phyloP scores from a whole-genome alignment of 2,329 filamentous ascomycete genomes.

The Sordariomycetes sp. region DNA sequence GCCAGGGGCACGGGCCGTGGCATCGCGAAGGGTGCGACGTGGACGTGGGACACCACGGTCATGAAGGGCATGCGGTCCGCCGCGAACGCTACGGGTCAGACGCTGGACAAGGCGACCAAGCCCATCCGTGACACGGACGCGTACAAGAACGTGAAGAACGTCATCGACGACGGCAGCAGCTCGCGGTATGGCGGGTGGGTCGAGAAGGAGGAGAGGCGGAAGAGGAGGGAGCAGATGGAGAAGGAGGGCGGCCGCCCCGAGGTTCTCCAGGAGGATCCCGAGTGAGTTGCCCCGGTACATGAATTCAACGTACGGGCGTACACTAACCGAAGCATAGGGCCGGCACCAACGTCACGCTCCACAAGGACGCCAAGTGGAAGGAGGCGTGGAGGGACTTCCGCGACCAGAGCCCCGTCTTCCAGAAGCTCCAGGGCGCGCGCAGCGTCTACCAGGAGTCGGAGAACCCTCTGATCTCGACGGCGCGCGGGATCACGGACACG shows the following conservation, averaged over 20 bases:
- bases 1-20: slow-evolving; percentile 77
- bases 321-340: slow-evolving; percentile 44
- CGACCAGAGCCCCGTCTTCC: slow-evolving; percentile 79
- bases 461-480: slow-evolving; percentile 87
- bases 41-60: slow-evolving; percentile 94
- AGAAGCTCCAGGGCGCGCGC: slow-evolving; percentile 79
- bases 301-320: background rate
- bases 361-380: slow-evolving; percentile 97
- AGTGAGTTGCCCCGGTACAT: slow-evolving; percentile 48
- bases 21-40: slow-evolving; percentile 82
- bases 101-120: slow-evolving; percentile 87
- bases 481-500: slow-evolving; percentile 85
- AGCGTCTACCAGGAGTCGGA: slow-evolving; percentile 90
- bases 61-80: slow-evolving; percentile 86
- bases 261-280: slow-evolving; percentile 68
- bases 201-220: slow-evolving; percentile 87
- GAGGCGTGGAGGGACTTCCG: slow-evolving; percentile 97
- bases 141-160: slow-evolving; percentile 88
- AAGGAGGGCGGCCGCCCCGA: slow-evolving; percentile 46
- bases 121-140: slow-evolving; percentile 91
- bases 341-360: slow-evolving; percentile 85
- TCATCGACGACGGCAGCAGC: slow-evolving; percentile 93
- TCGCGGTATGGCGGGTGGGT: slow-evolving; percentile 94
- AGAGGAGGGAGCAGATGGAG: slow-evolving; percentile 64
- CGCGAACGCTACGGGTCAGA: slow-evolving; percentile 75